Evolutionary conservation across 805 yeast species (phyloP), one percentile per base, ranked within the genome.

Genomic region (Ogataea nitratoaversa): DNA sequence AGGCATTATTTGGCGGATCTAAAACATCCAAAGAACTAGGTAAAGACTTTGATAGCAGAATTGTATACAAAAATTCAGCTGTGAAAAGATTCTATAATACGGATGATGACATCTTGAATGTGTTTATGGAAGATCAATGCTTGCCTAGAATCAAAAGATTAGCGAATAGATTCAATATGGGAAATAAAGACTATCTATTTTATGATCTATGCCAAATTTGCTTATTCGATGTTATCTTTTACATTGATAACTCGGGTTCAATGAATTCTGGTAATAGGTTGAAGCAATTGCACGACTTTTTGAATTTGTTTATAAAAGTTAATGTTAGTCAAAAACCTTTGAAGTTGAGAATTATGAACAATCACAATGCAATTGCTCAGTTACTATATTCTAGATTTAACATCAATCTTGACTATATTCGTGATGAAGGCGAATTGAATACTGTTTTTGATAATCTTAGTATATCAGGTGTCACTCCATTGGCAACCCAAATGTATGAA

Each of bases 241-340:
- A 50, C 32, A 41, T 53, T 22, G 58, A 53, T 38, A 53, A 53
- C 30, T 53, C 58, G 1, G 55, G 55, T 11, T 52, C 56, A 9
- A 53, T 53, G 58, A 19, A 32, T 12, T 14, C 41, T 4, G 53
- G 52, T 19, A 43, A 38, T 13, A 45, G 56, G 36, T 41, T 50
- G 19, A 38, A 41, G 14, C 58, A 53, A 34, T 34, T 53, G 18
- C 41, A 46, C 17, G 44, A 42, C 32, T 53, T 53, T 19, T 37
- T 53, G 12, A 32, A 23, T 5, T 38, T 53, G 16, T 52, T 53
- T 33, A 30, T 53, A 30, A 35, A 44, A 16, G 45, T 48, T 9
- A 53, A 53, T 34, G 54, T 53, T 30, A 47, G 52, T 32, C 38
- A 34, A 14, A 48, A 50, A 28, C 56, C 58, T 8, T 29, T 53